Evolutionary conservation across 2,329 filamentous ascomycete species (phyloP), one percentile per base, ranked within the genome.

Genomic region (Exophiala sideris): DNA sequence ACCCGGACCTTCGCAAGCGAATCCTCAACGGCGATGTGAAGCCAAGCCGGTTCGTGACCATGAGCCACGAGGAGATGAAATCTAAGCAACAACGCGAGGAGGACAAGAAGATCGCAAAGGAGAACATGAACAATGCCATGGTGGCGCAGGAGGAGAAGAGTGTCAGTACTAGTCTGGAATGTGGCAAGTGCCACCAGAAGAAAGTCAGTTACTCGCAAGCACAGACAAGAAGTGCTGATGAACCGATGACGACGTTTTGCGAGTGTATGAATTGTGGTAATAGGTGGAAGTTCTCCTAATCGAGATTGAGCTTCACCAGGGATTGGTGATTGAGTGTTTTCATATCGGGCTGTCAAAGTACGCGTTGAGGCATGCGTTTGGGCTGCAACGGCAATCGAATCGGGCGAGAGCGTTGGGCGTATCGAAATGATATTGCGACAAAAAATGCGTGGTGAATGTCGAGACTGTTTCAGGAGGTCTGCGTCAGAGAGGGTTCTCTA

Each of bases 51-150:
- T 95, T 99, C 64, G 91, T 96, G 53, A 76, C 78, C 65, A 96
- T 99, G 94, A 82, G 84, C 7, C 85, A 89, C 65, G 88, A 96
- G 51, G 92, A 97, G 71, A 83, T 99, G 69, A 95, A 95, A 76
- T 94, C 88, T 45, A 86, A 85, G 46, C 85, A 94, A 71, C 87
- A 89, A 72, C 84, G 85, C 57, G 84, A 83, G 65, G 82, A 86
- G 67, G 91, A 96, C 63, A 76, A 82, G 63, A 84, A 84, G 70
- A 80, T 96, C 47, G 81, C 91, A 69, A 84, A 88, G 73, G 90
- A 96, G 74, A 99, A 99, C 73, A 91, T 97, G 88, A 91, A 91
- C 77, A 90, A 92, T 73, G 90, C 94, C 1, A 95, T 97, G 85
- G 91, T 95, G 9, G 89, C 92, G 53, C 88, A 91, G 79, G 88